Percentiles rank a stretch among this genome's conserved stretches.
Evolutionary conservation across 106 monocot genomes (phyloP).

Genomic region (Dioscorea zingiberensis): DNA sequence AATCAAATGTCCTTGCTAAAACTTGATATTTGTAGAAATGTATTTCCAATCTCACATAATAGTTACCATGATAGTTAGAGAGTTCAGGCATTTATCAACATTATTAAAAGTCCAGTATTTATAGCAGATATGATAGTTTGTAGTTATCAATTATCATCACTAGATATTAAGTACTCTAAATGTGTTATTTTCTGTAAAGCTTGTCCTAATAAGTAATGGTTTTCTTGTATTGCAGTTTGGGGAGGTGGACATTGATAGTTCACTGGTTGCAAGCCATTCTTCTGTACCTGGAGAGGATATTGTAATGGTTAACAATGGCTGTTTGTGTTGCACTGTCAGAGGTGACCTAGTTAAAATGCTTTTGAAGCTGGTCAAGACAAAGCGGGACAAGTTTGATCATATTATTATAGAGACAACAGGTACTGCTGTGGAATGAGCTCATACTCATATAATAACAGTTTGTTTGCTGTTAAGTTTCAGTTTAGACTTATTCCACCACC

Average conservation of each 20-base stretch:
- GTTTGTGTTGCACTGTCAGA: conserved; percentile 92
- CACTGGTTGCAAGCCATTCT: conserved; percentile 81
- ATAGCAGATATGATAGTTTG: neutral
- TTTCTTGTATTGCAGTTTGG: conserved; percentile 60
- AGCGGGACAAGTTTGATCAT: conserved; percentile 81
- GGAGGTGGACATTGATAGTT: conserved; percentile 93
- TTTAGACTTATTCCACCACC: too few species aligned
- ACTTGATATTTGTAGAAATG: neutral
- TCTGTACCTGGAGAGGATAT: conserved; percentile 78
- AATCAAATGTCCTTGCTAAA: neutral
- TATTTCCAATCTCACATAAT: neutral
- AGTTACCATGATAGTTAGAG: neutral
- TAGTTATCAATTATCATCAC: neutral
- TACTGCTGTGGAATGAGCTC: conserved; percentile 10
- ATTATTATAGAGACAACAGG: conserved; percentile 97
- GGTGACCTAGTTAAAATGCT: conserved; percentile 95
- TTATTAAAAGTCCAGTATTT: neutral
- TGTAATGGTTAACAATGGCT: conserved; percentile 96
- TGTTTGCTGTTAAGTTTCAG: too few species aligned
- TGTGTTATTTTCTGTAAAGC: neutral
- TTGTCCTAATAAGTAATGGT: neutral
- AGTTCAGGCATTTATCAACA: neutral
- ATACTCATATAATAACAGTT: too few species aligned
- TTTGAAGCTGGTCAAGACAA: conserved; percentile 71
- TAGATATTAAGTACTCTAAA: neutral